Evolutionary conservation across 1,139 yeast genomes (phyloP).

Genomic region (Kodamaea derodonti): DNA sequence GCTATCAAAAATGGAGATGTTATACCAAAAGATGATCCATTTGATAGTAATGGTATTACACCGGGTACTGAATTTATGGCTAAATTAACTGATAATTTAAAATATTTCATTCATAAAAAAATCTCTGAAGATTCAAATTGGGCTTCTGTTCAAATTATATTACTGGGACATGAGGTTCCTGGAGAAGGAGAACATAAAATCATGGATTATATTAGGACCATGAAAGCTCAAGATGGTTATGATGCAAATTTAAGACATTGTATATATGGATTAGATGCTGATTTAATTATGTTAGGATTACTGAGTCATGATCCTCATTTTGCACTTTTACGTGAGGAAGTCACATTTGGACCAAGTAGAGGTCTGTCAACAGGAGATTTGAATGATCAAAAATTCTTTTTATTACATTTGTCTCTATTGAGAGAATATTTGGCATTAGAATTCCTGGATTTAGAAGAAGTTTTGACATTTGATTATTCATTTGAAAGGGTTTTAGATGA

Average conservation of each 20-base stretch:
- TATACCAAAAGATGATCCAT: constrained; percentile 69
- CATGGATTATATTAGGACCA: constrained; percentile 87
- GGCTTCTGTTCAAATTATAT: constrained; percentile 78
- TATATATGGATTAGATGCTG: constrained; percentile 97
- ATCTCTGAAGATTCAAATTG: constrained; percentile 87
- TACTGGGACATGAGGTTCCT: constrained; percentile 97
- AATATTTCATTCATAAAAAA: constrained; percentile 89
- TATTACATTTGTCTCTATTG: constrained; percentile 80
- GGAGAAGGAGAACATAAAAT: constrained; percentile 99
- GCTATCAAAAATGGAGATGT: constrained; percentile 61
- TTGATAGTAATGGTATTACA: constrained; percentile 93
- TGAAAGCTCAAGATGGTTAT: constrained; percentile 69
- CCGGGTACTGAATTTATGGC: constrained; percentile 99
- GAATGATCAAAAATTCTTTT: constrained; percentile 74
- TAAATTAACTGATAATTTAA: constrained; percentile 73
- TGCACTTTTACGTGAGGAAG: constrained; percentile 93
- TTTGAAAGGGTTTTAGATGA: constrained; percentile 92
- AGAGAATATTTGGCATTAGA: constrained; percentile 91
- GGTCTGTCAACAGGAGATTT: constrained; percentile 51
- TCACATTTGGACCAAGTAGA: constrained; percentile 69
- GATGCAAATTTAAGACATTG: constrained; percentile 90
- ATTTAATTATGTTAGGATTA: constrained; percentile 92
- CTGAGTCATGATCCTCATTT: constrained; percentile 97
- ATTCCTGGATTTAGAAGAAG: constrained; percentile 64
- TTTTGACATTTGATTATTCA: constrained; percentile 66